Evolutionary conservation across 2,329 filamentous ascomycete genomes (phyloP).

Genomic region (Fonsecaea pugnacius): DNA sequence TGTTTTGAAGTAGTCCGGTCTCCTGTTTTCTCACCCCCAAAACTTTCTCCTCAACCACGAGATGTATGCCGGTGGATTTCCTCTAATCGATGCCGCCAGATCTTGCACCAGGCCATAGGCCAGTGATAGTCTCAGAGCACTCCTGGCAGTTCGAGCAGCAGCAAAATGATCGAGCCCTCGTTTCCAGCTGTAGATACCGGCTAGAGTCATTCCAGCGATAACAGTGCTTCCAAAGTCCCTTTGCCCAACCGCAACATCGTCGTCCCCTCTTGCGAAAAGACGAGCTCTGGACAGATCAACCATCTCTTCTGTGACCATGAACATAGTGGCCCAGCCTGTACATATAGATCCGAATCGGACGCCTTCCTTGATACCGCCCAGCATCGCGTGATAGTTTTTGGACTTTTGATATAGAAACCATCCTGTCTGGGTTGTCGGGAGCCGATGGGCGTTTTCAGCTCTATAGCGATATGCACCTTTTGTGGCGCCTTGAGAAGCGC

Average conservation of each 20-base stretch:
- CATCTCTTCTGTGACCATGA: conserved; percentile 81
- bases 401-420: conserved; percentile 99
- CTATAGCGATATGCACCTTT: conserved; percentile 81
- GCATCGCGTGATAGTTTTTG: conserved; percentile 87
- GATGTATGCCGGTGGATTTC: conserved; percentile 69
- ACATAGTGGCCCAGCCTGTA: conserved; percentile 72
- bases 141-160: conserved; percentile 75
- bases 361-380: conserved; percentile 78
- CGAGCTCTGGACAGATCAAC: conserved; percentile 72
- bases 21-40: background rate
- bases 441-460: conserved; percentile 93
- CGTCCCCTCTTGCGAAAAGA: conserved; percentile 79
- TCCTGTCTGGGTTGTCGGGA: conserved; percentile 78
- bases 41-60: conserved; percentile 57
- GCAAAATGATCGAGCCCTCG: conserved; percentile 79
- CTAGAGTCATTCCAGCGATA: conserved; percentile 79
- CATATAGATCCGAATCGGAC: conserved; percentile 73
- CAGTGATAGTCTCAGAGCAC: conserved; percentile 77
- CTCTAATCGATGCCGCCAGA: conserved; percentile 67
- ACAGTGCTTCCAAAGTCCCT: conserved; percentile 81
- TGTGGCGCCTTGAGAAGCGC: conserved; percentile 72
- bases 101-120: conserved; percentile 83
- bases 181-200: conserved; percentile 84
- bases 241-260: conserved; percentile 66
- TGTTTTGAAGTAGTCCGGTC: background rate